Base-by-base conservation (phyloP, 805 yeast species). In the Metschnikowia kunwiensis region DNA sequence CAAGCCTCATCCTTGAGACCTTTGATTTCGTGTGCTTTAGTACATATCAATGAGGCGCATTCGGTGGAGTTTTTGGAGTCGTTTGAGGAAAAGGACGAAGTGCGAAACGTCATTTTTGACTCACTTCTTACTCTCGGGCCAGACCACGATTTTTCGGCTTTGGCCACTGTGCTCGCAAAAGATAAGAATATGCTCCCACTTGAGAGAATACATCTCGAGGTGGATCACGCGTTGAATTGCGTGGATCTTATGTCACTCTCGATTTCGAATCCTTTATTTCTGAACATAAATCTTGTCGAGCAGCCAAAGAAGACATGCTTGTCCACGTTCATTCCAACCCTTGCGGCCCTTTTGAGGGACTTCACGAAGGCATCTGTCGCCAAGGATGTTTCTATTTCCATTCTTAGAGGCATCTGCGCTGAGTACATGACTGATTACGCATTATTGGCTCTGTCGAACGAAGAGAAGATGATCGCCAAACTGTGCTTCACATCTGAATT, bases 191-290 rank as follows among this genome's bases (percentile, higher is more conserved):
- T 38, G 10, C 20, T 55, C 10, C 55, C 63, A 5, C 22, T 53
- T 3, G 41, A 54, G 0, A 51, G 54, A n/a, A 51, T 77, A 1
- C 46, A 51, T 0, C 49, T 51, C 3, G 29, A 22, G 6, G 34
- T 61, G 15, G 15, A 18, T 8, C 18, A 21, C 1, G 50, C 59
- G 4, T 18, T 42, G 7, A 26, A 25, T 2, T 23, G 30, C 6
- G 30, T 44, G 9, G 53, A 49, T 26, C 41, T 46, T 19, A 22
- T 31, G 10, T 54, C 64, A 26, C 41, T 77, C 14, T 51, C 80
- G 0, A 49, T 75, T 17, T 71, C 77, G 0, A 76, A 75, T 46
- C 67, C 77, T 1, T 49, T 78, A 30, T 70, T 61, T 17, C 58
- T 63, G 9, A 70, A 64, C 36, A 56, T 71, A 1, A 66, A 63